Evolutionary conservation across 1,284 basidiomycete species (phyloP).

Genomic region (Hypsizygus ulmarius): DNA sequence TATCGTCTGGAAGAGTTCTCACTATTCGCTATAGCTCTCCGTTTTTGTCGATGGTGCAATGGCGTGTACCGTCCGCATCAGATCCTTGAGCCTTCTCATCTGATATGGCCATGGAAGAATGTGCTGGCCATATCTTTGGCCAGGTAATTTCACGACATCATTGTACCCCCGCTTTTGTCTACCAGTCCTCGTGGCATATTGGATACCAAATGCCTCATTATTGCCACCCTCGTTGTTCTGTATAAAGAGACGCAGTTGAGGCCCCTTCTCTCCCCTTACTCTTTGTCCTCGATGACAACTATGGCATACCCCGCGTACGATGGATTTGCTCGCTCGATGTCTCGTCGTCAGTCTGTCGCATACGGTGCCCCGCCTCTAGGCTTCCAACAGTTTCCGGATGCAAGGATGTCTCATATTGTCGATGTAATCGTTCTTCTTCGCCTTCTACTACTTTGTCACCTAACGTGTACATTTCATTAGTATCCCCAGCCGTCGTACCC

Average conservation of each 20-base stretch:
- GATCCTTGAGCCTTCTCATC: neutral
- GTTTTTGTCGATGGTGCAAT: neutral
- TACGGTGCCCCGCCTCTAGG: conserved; percentile 28
- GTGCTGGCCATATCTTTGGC: conserved; percentile 3
- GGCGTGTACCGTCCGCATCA: neutral
- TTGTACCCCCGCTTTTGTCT: conserved; percentile 10
- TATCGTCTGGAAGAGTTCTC: neutral
- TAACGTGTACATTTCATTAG: conserved; percentile 8
- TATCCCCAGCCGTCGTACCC: conserved; percentile 27
- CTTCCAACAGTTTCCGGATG: conserved; percentile 25
- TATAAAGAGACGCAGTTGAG: conserved; percentile 10
- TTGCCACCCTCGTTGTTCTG: conserved; percentile 11
- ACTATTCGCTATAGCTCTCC: neutral
- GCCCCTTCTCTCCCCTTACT: conserved; percentile 11
- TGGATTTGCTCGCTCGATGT: conserved; percentile 28
- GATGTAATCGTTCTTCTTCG: conserved; percentile 11
- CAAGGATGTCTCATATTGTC: conserved; percentile 14
- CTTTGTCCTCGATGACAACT: conserved; percentile 20
- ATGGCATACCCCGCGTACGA: conserved; percentile 39
- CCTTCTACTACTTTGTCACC: neutral
- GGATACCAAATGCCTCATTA: conserved; percentile 14
- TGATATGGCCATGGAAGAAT: neutral
- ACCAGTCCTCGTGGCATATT: conserved; percentile 16
- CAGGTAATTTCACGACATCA: conserved; percentile 9
- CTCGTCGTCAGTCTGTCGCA: conserved; percentile 26